Conservation (phyloP, 1,284 basidiomycete genomes). For the Rhodotorula sp. region DNA sequence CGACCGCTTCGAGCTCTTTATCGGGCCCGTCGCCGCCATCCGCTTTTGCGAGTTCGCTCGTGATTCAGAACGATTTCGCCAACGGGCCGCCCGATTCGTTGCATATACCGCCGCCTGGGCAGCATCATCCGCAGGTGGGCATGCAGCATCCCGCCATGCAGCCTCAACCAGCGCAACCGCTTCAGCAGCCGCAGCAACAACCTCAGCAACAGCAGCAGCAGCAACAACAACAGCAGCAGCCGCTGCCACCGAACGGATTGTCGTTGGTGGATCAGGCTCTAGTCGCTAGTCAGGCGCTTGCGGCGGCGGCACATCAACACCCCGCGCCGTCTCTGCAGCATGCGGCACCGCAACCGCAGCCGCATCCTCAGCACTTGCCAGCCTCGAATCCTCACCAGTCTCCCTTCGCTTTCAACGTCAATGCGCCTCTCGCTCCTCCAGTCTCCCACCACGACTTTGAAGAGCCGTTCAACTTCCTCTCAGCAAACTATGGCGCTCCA, state of each 20-base stretch:
- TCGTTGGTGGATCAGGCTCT: conserved; percentile 28
- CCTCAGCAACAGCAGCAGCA: not conserved
- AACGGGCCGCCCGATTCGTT: not conserved
- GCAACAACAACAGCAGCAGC: not conserved
- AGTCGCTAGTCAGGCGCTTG: conserved; percentile 9
- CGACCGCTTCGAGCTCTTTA: conserved; percentile 8
- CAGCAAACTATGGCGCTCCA: conserved; percentile 37
- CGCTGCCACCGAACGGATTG: conserved; percentile 10
- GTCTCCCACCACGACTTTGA: conserved; percentile 28
- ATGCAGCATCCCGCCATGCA: conserved; percentile 1
- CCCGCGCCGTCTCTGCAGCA: not conserved
- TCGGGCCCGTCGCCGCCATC: conserved; percentile 13
- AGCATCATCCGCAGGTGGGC: not conserved
- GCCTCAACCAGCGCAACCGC: not conserved
- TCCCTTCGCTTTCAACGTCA: conserved; percentile 18
- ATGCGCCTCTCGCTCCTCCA: conserved; percentile 13
- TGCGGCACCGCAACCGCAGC: conserved; percentile 1
- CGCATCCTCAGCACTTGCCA: conserved; percentile 2
- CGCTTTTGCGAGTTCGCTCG: conserved; percentile 24
- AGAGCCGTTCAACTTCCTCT: conserved; percentile 38
- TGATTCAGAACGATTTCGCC: conserved; percentile 20
- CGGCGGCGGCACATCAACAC: not conserved
- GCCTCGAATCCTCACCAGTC: conserved; percentile 9
- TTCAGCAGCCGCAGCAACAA: not conserved
- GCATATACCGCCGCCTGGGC: not conserved